Evolutionary conservation across 1,284 basidiomycete species (phyloP).

Genomic region (Sporisorium scitamineum): DNA sequence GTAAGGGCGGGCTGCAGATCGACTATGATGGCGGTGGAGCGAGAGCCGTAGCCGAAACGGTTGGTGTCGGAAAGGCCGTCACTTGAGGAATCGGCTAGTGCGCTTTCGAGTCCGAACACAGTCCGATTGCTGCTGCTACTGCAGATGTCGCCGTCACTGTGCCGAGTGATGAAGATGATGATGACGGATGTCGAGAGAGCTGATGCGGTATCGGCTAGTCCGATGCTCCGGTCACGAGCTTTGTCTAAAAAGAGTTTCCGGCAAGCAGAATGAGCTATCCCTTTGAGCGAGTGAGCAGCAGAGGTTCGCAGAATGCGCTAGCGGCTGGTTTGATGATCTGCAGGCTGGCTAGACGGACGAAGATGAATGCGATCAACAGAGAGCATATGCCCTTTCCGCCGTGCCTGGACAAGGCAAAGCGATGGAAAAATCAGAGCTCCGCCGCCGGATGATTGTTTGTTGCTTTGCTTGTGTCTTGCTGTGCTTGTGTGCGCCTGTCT

Average conservation of each 20-base stretch:
- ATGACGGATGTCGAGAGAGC: background rate
- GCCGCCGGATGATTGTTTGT: constrained; percentile 7
- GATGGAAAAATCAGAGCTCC: constrained; percentile 3
- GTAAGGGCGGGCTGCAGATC: background rate
- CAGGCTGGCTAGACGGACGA: background rate
- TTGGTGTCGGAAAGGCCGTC: background rate
- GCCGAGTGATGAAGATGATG: background rate
- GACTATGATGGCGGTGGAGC: background rate
- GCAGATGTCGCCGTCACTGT: background rate
- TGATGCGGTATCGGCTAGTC: background rate
- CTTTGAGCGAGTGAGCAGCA: constrained; percentile 1
- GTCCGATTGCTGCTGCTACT: too few relatives aligned
- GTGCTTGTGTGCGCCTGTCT: background rate
- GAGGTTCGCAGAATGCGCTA: background rate
- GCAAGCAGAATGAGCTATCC: constrained; percentile 21
- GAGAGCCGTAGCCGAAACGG: background rate
- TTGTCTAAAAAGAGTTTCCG: background rate
- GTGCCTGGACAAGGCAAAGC: background rate
- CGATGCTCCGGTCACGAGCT: background rate
- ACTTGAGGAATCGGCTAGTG: too few relatives aligned
- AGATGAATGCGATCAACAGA: constrained; percentile 1
- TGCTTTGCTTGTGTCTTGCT: background rate
- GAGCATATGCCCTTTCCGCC: background rate
- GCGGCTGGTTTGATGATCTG: background rate
- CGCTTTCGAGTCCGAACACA: too few relatives aligned